Conservation (phyloP, 2,329 filamentous ascomycete species). For the Didymellaceae sp. region DNA sequence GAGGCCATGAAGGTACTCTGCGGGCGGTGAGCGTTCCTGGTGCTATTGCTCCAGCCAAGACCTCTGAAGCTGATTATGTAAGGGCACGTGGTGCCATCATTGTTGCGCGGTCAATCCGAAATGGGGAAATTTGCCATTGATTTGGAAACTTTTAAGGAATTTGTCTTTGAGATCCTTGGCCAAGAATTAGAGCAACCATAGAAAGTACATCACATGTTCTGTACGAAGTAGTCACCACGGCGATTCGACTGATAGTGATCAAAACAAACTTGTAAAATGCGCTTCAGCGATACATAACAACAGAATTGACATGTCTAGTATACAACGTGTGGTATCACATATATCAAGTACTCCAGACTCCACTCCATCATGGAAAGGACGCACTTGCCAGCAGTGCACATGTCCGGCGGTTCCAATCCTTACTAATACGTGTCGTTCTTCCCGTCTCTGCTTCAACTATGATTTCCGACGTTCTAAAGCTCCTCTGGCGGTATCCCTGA, state of each 20-base stretch:
- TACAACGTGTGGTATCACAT: background rate
- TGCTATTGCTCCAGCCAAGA: background rate
- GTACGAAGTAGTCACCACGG: too few species aligned
- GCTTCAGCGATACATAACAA: slow-evolving; percentile 4
- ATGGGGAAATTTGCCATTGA: too few species aligned
- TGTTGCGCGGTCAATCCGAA: too few species aligned
- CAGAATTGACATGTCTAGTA: slow-evolving; percentile 5
- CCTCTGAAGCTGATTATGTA: slow-evolving; percentile 4
- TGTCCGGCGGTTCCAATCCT: slow-evolving; percentile 5
- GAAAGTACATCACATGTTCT: too few species aligned
- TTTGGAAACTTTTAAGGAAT: too few species aligned
- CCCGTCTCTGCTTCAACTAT: background rate
- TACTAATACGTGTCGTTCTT: background rate
- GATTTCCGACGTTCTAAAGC: slow-evolving; percentile 35
- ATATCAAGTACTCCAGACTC: too few species aligned
- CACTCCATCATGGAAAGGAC: background rate
- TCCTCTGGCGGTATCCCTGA: slow-evolving; percentile 45
- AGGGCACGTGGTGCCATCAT: too few species aligned
- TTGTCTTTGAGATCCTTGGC: too few species aligned
- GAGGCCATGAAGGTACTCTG: slow-evolving; percentile 15
- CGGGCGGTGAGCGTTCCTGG: slow-evolving; percentile 7
- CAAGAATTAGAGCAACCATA: too few species aligned
- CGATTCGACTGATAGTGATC: too few species aligned
- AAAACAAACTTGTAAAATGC: too few species aligned
- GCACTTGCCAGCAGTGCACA: slow-evolving; percentile 3